phyloP scores from a whole-genome alignment of 129 eudicot genomes.

The Apium graveolens region DNA sequence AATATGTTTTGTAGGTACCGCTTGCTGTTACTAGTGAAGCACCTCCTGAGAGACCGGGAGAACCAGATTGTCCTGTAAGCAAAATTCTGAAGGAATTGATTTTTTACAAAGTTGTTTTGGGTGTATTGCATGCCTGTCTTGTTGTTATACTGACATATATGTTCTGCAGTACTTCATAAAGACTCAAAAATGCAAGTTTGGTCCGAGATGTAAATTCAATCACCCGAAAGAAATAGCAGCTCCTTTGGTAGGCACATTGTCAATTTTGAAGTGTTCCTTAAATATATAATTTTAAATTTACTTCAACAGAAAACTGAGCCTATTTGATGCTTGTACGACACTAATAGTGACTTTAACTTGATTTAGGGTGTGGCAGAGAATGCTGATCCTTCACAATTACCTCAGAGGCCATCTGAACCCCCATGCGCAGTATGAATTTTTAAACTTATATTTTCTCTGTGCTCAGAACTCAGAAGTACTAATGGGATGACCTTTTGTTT shows the following conservation, averaged over 20 bases:
- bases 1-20: conserved; percentile 54
- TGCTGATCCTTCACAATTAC: conserved; percentile 38
- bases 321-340: neutral
- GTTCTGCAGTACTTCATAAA: conserved; percentile 71
- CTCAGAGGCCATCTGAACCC: conserved; percentile 91
- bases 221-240: conserved; percentile 70
- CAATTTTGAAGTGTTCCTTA: neutral
- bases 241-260: conserved; percentile 38
- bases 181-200: conserved; percentile 95
- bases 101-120: neutral
- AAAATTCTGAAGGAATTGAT: conserved; percentile 6
- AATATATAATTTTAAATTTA: neutral
- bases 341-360: neutral
- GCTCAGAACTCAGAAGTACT: neutral
- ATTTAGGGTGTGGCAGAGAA: conserved; percentile 45
- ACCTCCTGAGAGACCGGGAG: conserved; percentile 90
- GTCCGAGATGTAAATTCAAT: conserved; percentile 83
- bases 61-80: conserved; percentile 93
- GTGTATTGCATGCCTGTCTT: neutral
- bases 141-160: neutral
- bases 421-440: conserved; percentile 48
- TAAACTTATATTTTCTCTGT: neutral
- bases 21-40: conserved; percentile 42
- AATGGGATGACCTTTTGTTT: neutral
- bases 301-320: neutral